Evolutionary conservation across 2,329 filamentous ascomycete species (phyloP).

Genomic region (Mycogone perniciosa): DNA sequence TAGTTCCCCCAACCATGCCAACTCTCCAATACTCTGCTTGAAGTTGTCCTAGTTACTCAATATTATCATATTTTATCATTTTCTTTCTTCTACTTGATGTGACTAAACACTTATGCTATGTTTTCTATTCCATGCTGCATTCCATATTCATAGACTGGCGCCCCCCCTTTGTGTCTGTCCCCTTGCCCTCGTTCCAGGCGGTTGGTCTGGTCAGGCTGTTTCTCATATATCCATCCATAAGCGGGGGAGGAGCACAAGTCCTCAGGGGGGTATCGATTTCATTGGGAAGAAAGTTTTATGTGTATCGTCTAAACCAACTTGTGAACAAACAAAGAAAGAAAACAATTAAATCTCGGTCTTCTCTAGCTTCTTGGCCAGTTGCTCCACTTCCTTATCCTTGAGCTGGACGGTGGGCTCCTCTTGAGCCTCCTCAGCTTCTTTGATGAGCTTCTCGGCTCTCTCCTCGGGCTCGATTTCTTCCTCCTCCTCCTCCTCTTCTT

Average conservation of each 20-base stretch:
- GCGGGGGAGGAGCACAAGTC: neutral
- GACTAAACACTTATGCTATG: too few species aligned
- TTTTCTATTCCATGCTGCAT: too few species aligned
- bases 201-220: too few species aligned
- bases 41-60: too few species aligned
- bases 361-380: conserved; percentile 65
- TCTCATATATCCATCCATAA: too few species aligned
- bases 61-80: neutral
- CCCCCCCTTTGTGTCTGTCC: too few species aligned
- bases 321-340: neutral
- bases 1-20: neutral
- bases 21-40: too few species aligned
- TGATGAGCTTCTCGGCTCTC: conserved; percentile 61
- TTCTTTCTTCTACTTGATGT: neutral
- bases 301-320: conserved; percentile 8
- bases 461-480: conserved; percentile 61
- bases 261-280: conserved; percentile 26
- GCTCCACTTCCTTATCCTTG: conserved; percentile 74
- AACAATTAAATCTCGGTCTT: conserved; percentile 55
- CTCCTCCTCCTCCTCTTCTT: conserved; percentile 61
- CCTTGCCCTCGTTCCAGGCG: too few species aligned
- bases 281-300: conserved; percentile 18
- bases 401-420: conserved; percentile 64
- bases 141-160: too few species aligned
- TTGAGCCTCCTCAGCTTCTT: conserved; percentile 66